Conservation (phyloP, 2,329 filamentous ascomycete species). For the Amylocarpus encephaloides region DNA sequence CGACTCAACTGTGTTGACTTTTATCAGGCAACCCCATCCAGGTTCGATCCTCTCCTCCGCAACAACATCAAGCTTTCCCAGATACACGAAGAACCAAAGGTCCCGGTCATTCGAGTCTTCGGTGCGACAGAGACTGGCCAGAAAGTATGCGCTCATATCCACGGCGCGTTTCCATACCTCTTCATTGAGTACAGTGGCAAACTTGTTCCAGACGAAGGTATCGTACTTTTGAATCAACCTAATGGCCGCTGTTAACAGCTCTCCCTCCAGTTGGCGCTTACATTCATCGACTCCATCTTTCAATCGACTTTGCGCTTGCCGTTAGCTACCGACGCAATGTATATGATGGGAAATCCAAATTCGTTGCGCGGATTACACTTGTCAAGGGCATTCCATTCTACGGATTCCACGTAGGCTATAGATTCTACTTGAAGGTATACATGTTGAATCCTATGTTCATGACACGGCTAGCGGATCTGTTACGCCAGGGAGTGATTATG, state of each 20-base stretch:
- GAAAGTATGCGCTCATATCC: slow-evolving; percentile 92
- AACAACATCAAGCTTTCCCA: slow-evolving; percentile 55
- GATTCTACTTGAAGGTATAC: slow-evolving; percentile 89
- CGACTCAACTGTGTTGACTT: slow-evolving; percentile 94
- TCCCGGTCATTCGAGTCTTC: slow-evolving; percentile 86
- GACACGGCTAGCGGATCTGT: slow-evolving; percentile 78
- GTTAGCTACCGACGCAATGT: slow-evolving; percentile 76
- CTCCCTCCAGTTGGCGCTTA: slow-evolving; percentile 59
- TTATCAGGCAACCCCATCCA: slow-evolving; percentile 75
- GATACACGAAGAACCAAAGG: slow-evolving; percentile 58
- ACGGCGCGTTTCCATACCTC: slow-evolving; percentile 94
- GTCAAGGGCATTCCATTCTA: slow-evolving; percentile 95
- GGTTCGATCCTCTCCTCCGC: slow-evolving; percentile 73
- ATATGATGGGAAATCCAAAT: slow-evolving; percentile 60
- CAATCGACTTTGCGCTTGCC: slow-evolving; percentile 85
- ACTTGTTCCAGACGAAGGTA: slow-evolving; percentile 61
- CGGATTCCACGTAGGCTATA: slow-evolving; percentile 89
- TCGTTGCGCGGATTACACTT: slow-evolving; percentile 83
- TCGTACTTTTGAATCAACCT: slow-evolving; percentile 23
- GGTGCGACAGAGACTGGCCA: slow-evolving; percentile 91
- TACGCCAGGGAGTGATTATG: slow-evolving; percentile 84
- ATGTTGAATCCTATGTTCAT: slow-evolving; percentile 82
- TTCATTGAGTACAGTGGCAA: slow-evolving; percentile 78
- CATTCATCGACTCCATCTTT: slow-evolving; percentile 71
- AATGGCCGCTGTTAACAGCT: slow-evolving; percentile 13